Evolutionary conservation across 2,329 filamentous ascomycete species (phyloP).

Genomic region (Trichoderma afroharzianum): DNA sequence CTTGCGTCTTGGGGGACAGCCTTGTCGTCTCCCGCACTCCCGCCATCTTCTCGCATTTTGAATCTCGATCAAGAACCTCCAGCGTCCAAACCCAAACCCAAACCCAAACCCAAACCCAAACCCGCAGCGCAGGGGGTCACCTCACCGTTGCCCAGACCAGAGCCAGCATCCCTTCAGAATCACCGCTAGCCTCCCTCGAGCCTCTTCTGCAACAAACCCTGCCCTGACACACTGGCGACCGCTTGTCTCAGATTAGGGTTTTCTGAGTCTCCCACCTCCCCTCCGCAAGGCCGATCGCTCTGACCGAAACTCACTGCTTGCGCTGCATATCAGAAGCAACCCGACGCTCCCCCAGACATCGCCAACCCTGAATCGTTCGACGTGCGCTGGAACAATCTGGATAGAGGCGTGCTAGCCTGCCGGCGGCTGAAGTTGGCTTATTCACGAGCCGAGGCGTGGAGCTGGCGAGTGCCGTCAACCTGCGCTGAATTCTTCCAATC

Average conservation of each 20-base stretch:
- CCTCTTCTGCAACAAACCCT: conserved; percentile 13
- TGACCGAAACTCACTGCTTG: conserved; percentile 1
- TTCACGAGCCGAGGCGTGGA: conserved; percentile 12
- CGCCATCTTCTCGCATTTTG: background rate
- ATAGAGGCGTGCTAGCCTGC: conserved; percentile 12
- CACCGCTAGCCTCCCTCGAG: conserved; percentile 12
- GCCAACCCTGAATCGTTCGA: background rate
- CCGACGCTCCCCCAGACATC: background rate
- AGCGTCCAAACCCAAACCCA: background rate
- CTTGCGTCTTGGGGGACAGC: background rate
- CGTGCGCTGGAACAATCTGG: conserved; percentile 10
- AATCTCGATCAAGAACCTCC: conserved; percentile 2
- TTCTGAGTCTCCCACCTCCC: conserved; percentile 17
- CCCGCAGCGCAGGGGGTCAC: conserved; percentile 3
- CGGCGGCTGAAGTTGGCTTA: conserved; percentile 13
- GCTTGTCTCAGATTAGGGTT: conserved; percentile 19
- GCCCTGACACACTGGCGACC: conserved; percentile 15
- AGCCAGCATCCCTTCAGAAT: conserved; percentile 8
- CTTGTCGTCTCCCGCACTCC: conserved; percentile 13
- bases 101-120: background rate
- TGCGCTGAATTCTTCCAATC: background rate
- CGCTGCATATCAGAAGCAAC: background rate
- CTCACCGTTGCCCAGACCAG: background rate
- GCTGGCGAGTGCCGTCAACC: background rate
- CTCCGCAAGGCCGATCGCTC: conserved; percentile 5